Percentiles rank a stretch among this genome's conserved stretches.
phyloP scores from a whole-genome alignment of 768 basidiomycete genomes.

The Rhodosporidiobolus odoratus region DNA sequence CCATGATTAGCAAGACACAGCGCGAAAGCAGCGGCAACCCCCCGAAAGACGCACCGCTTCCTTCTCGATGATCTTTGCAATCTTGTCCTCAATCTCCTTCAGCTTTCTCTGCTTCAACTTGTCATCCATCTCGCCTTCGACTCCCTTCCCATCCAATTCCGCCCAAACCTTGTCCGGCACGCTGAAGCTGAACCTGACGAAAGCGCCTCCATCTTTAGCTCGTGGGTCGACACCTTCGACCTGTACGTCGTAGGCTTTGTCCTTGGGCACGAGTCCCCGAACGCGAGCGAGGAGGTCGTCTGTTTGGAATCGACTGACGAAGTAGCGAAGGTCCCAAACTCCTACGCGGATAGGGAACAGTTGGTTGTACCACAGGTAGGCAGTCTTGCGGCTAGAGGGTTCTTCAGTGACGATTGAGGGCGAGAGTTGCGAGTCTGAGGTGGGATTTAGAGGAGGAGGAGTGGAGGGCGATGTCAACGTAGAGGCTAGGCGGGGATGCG shows the following conservation, averaged over 20 bases:
- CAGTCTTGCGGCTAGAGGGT: background rate
- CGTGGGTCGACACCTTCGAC: conserved; percentile 58
- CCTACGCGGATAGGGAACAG: background rate
- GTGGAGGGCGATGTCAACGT: background rate
- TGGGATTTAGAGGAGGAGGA: background rate
- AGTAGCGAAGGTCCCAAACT: conserved; percentile 49
- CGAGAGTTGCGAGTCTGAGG: background rate
- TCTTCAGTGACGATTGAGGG: background rate
- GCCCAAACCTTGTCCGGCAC: conserved; percentile 32
- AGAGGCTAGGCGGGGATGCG: no score
- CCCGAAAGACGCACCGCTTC: conserved; percentile 4
- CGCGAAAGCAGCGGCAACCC: background rate
- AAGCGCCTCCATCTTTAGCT: conserved; percentile 77
- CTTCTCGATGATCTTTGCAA: background rate
- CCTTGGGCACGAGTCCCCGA: conserved; percentile 52
- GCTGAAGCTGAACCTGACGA: conserved; percentile 65
- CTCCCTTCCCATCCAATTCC: background rate
- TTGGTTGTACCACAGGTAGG: conserved; percentile 28
- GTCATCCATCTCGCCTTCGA: conserved; percentile 4
- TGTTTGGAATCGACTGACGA: conserved; percentile 59
- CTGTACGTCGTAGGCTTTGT: conserved; percentile 58
- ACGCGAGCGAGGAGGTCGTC: conserved; percentile 57
- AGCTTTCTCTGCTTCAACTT: background rate
- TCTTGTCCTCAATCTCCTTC: conserved; percentile 29
- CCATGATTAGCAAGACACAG: background rate